Evolutionary conservation across 2,329 filamentous ascomycete species (phyloP).

Genomic region (Sclerotinia glacialis): DNA sequence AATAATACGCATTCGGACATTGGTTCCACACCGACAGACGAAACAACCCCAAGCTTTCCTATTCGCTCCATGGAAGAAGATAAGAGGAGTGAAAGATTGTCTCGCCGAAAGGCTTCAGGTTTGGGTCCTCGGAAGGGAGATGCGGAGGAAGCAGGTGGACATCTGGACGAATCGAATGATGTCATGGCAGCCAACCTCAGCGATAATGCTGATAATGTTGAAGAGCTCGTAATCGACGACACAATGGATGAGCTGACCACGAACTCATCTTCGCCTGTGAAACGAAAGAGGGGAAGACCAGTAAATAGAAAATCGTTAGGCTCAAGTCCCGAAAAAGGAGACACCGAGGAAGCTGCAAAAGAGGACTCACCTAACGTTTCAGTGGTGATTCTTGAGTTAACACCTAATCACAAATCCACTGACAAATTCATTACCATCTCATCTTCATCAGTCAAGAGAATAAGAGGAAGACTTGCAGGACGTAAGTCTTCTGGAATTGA

Average conservation of each 20-base stretch:
- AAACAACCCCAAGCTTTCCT: background rate
- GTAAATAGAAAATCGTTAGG: background rate
- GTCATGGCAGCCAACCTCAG: background rate
- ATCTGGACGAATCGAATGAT: background rate
- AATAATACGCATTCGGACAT: background rate
- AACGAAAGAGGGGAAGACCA: constrained; percentile 3
- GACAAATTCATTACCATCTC: background rate
- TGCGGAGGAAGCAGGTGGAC: background rate
- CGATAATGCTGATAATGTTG: background rate
- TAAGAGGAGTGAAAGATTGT: background rate
- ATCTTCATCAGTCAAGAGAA: background rate
- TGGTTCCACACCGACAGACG: background rate
- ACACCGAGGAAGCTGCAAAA: background rate
- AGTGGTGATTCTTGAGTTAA: background rate
- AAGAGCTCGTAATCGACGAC: background rate
- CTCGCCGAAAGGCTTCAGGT: background rate
- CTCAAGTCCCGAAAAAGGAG: background rate
- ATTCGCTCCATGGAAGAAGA: background rate
- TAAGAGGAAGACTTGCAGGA: constrained; percentile 4
- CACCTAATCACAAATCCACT: background rate
- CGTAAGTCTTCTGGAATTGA: background rate
- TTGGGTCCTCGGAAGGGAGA: background rate
- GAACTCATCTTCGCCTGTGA: constrained; percentile 3
- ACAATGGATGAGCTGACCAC: background rate
- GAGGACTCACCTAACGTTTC: background rate